Base-by-base conservation (phyloP, 352 stramenopile species). In the Globisporangium canariense region DNA sequence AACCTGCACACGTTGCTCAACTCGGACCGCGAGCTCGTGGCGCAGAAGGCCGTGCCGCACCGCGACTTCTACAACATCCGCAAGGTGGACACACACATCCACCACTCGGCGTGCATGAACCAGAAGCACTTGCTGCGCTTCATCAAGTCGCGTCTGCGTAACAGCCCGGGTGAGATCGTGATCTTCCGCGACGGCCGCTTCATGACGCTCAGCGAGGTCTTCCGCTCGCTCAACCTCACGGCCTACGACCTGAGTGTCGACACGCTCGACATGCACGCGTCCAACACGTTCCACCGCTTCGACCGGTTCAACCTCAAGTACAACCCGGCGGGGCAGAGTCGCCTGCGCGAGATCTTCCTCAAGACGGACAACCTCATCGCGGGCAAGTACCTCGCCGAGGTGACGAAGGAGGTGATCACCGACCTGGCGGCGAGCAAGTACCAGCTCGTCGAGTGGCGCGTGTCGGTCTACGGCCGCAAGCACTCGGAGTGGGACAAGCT, bases 301-400 rank as follows among this genome's bases (percentile, higher is more conserved):
- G 98, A 99, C 73, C 97, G 98, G 41, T 99, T 99, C 74, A 99
- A 99, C 76, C 79, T 98, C 47, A 99, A 99, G 81, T 99, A 99
- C 79, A 99, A 98, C 77, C 98, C 97, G 25, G 76, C 95, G 67
- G 96, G 76, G 46, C 91, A 99, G 75, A 94, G 79, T 77, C 83
- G 90, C 14, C 88, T 99, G 76, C 77, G 97, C 25, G 94, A 98
- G 68, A 99, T 99, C 66, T 99, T 99, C 71, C 77, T 99, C 20
- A 99, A 99, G 81, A 98, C 94, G 1, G 95, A 98, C 75, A 99
- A 99, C 76, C 71, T 98, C 30, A 98, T 99, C 50, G 86, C 89
- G 20, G 96, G 97, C 32, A 91, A 97, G 58, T 98, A 98, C 75
- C 79, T 99, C 74, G 96, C 94, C 1, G 96, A 99, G 66, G 84